phyloP scores from a whole-genome alignment of 108 stramenopile genomes.

The Nitzschia sp. region DNA sequence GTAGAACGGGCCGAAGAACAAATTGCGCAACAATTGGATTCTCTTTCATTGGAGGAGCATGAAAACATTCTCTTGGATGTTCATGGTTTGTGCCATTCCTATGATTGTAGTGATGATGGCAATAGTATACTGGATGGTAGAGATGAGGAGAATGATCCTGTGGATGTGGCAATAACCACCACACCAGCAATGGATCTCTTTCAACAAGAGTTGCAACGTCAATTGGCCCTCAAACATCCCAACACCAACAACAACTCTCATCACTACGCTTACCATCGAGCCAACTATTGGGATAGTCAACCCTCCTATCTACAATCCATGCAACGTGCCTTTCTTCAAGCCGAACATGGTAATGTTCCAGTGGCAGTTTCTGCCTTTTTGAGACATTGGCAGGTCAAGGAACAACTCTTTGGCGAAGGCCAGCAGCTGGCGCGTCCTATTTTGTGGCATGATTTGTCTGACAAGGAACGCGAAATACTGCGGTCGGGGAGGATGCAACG shows the following conservation, averaged over 20 bases:
- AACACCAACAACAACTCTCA: not conserved
- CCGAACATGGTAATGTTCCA: not conserved
- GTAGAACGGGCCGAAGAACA: not conserved
- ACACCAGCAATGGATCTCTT: not conserved
- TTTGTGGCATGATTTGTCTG: not conserved
- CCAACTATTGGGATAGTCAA: not conserved
- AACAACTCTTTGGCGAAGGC: not conserved
- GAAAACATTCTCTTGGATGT: constrained; percentile 7
- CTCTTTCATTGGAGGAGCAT: constrained; percentile 5
- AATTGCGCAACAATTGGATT: constrained; percentile 9
- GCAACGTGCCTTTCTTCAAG: not conserved
- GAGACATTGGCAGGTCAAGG: not conserved
- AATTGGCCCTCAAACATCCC: not conserved
- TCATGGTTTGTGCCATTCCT: constrained; percentile 1
- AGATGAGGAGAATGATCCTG: not conserved
- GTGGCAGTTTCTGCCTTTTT: not conserved
- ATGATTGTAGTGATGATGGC: not conserved
- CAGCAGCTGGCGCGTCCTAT: not conserved
- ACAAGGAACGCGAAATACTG: not conserved
- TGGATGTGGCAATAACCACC: not conserved
- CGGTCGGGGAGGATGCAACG: not conserved
- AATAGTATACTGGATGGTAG: not conserved
- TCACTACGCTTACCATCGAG: not conserved
- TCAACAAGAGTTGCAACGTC: not conserved
- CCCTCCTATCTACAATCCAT: not conserved